Conservation (phyloP, 306 rosid species). For the Senna siamea region DNA sequence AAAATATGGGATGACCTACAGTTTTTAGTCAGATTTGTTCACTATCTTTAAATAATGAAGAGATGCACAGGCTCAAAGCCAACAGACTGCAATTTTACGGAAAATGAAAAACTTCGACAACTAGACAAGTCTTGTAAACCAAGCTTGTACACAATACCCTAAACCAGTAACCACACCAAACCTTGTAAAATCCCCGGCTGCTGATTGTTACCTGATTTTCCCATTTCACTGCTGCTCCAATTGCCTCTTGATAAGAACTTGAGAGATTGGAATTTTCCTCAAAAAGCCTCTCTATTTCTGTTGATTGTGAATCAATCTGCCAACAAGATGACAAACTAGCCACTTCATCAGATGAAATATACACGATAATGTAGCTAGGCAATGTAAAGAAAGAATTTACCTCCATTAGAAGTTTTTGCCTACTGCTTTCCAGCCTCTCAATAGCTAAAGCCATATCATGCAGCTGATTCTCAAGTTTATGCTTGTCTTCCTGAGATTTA, state of each 20-base stretch:
- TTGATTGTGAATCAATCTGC: constrained; percentile 92
- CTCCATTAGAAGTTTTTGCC: constrained; percentile 90
- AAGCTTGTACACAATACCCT: no score
- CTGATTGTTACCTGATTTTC: constrained; percentile 77
- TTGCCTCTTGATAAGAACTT: constrained; percentile 70
- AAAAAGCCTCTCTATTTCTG: constrained; percentile 87
- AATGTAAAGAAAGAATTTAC: constrained; percentile 45
- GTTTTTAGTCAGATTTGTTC: no score
- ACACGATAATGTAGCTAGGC: constrained; percentile 27
- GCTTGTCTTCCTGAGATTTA: constrained; percentile 76
- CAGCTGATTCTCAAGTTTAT: constrained; percentile 82
- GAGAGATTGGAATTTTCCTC: constrained; percentile 85
- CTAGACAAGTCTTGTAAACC: no score
- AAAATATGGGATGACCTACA: no score
- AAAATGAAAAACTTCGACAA: no score
- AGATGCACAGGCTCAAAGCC: no score
- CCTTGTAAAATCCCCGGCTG: constrained; percentile 10
- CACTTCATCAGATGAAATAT: constrained; percentile 35
- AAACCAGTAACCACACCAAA: no score
- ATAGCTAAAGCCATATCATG: constrained; percentile 94
- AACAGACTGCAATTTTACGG: no score
- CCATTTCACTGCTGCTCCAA: constrained; percentile 62
- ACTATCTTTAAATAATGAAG: no score
- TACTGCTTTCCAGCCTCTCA: constrained; percentile 90
- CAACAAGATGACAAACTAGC: constrained; percentile 42